These are phyloP conservation scores for Leptoxyphium fumago DNA, from an alignment of 2,329 filamentous ascomycete genomes.

Conservation along the genomic window DNA sequence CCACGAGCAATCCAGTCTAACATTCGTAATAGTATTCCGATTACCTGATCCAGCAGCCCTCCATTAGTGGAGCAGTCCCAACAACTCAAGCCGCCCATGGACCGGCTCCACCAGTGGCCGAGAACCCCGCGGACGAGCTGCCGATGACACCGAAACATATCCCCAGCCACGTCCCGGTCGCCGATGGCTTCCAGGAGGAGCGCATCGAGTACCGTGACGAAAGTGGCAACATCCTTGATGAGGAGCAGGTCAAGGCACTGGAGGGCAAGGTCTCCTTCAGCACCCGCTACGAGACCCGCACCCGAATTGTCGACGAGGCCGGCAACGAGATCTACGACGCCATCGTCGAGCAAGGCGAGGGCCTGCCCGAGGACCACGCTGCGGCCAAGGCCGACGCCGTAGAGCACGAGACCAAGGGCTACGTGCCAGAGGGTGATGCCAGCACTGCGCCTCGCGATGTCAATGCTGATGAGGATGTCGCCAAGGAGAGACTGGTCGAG, in stretches of 20 bases:
- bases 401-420: constrained; percentile 40
- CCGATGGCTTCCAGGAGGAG: constrained; percentile 48
- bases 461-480: constrained; percentile 23
- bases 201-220: constrained; percentile 90
- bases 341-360: constrained; percentile 18
- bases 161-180: constrained; percentile 1
- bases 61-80: constrained; percentile 9
- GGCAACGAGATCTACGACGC: constrained; percentile 59
- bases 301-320: constrained; percentile 61
- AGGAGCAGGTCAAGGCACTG: constrained; percentile 68
- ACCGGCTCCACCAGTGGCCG: constrained; percentile 21
- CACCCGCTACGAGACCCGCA: constrained; percentile 91
- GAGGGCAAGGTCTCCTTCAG: constrained; percentile 91
- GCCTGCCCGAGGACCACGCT: constrained; percentile 19
- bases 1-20: neutral
- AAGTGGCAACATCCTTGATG: constrained; percentile 73
- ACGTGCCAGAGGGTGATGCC: constrained; percentile 20
- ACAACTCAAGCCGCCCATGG: constrained; percentile 15
- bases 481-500: constrained; percentile 31
- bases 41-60: constrained; percentile 15
- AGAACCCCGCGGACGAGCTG: constrained; percentile 22
- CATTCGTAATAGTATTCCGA: constrained; percentile 16
- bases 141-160: constrained; percentile 15
- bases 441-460: constrained; percentile 26
- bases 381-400: constrained; percentile 40